Evolutionary conservation across 495 filamentous ascomycete genomes (phyloP), one percentile per base, ranked within the genome.

Genomic region (Oidiodendron maius): DNA sequence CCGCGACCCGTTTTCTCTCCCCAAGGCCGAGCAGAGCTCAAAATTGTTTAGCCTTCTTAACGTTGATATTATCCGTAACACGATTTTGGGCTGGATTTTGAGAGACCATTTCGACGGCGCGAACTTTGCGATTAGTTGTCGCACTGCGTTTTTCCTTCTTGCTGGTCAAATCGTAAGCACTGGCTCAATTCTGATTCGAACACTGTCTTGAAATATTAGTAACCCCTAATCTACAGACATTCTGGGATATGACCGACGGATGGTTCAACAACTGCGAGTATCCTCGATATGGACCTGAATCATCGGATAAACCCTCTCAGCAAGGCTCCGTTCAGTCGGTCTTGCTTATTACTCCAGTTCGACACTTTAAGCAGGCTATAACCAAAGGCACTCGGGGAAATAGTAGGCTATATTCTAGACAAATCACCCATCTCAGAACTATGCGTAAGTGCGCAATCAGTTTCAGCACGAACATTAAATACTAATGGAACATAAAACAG

Each of bases 371-470:
- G 9, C 26, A 5, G 12, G 26, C 5, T 5, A 30, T 30, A 5
- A 30, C 26, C 12, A 5, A 12, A 5, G 26, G 12, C 5, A 12
- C 5, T 12, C 5, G 26, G 26, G 12, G 12, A 12, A 30, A 30
- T 30, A 12, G 12, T 30, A 5, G 12, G 5, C 15, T 20, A 9
- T 51, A 51, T 25, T 2, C 18, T 5, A 6, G 20, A 9, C 49
- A 57, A 50, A 18, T 48, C 2, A 15, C 34, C 15, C 44, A 39
- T 38, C 15, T 54, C 3, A n/a, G 47, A 21, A 36, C 20, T 1
- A 46, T 58, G 42, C 44, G 50, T 53, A 51, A 50, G 54, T 53
- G 1, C 20, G 11, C 16, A 30, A 16, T 21, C 11, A 12, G 6
- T 23, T n/a, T n/a, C n/a, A n/a, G n/a, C n/a, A n/a, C 26, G 5